Evolutionary conservation across 441 rosid species (phyloP), one percentile per base, ranked within the genome.

Genomic region (Omphalea diandra): DNA sequence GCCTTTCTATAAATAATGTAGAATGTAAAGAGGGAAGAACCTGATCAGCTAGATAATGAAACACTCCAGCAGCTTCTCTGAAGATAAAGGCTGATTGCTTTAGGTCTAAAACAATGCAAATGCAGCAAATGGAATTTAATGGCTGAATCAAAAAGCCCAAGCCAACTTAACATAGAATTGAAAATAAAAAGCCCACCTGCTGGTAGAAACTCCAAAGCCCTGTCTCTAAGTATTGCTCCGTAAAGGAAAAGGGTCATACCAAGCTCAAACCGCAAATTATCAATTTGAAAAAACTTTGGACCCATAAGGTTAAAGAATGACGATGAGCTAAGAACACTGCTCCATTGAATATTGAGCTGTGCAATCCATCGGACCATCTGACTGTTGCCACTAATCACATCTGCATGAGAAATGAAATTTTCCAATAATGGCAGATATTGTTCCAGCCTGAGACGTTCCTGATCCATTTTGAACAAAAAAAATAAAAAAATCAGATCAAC

Each of bases 61-160:
- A 91, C 24, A 83, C 83, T 69, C 96, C 94, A 47, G 97, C 86
- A 41, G 97, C 97, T 85, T 89, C 88, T 75, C 94, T 84, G 80
- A 81, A 88, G 44, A 77, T 69, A 33, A 82, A 77, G 26, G 90
- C 87, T 26, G 92, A 83, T 58, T 79, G 82, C 80, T 79, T 88
- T 38, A 81, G 56, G 74, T 88, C 96, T 88, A 59, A 72, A 77
- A 54, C 26, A 61, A 53, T 53, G 71, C 55, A 6, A 56, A 64
- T 55, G 27, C 18, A 66, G 56, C 61, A 63, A 69, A 38, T 4
- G 55, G 24, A 44, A n/a, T 27, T 46, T 43, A 66, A 76, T 46
- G 12, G 14, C 32, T 40, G 47, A 63, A 72, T 55, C 32, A 49
- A 69, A 33, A 18, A 22, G 60, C n/a, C 47, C 55, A 50, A 15